Percentiles rank a stretch among this genome's conserved stretches.
phyloP scores from a whole-genome alignment of 2,329 filamentous ascomycete species.

The Fusarium miscanthi region DNA sequence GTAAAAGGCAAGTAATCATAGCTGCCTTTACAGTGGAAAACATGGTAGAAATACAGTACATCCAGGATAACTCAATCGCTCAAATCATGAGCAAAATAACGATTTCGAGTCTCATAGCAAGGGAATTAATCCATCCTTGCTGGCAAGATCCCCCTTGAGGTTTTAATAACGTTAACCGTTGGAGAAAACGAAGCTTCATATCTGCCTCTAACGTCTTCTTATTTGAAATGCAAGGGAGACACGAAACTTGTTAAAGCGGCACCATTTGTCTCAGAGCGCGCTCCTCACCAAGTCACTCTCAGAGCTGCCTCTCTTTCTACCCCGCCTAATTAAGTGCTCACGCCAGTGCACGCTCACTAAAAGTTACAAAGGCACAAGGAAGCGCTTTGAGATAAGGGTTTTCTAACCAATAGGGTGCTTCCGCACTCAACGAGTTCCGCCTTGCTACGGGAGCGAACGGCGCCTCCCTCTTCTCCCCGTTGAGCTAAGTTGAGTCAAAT shows the following conservation, averaged over 20 bases:
- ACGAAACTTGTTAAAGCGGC: conserved; percentile 39
- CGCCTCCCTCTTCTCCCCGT: conserved; percentile 28
- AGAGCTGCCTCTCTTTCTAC: conserved; percentile 38
- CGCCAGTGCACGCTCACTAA: conserved; percentile 43
- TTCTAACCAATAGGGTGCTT: conserved; percentile 38
- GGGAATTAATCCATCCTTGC: neutral
- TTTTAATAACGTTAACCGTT: neutral
- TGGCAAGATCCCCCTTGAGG: neutral
- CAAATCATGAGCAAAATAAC: neutral
- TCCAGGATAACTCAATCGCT: neutral
- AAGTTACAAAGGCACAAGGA: conserved; percentile 35
- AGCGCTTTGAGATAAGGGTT: conserved; percentile 18
- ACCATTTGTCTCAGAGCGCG: conserved; percentile 35
- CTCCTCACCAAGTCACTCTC: conserved; percentile 37
- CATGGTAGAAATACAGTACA: neutral
- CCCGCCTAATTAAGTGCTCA: conserved; percentile 39
- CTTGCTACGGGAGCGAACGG: conserved; percentile 25
- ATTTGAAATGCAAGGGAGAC: conserved; percentile 13
- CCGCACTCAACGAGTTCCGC: conserved; percentile 6
- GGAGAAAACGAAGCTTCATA: neutral
- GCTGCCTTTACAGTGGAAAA: conserved; percentile 21
- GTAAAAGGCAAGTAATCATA: conserved; percentile 20
- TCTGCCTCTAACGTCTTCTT: neutral
- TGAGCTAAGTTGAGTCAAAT: conserved; percentile 17
- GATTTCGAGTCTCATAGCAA: neutral